Evolutionary conservation across 768 basidiomycete genomes (phyloP).

Genomic region (Mrakia hoshinonis): DNA sequence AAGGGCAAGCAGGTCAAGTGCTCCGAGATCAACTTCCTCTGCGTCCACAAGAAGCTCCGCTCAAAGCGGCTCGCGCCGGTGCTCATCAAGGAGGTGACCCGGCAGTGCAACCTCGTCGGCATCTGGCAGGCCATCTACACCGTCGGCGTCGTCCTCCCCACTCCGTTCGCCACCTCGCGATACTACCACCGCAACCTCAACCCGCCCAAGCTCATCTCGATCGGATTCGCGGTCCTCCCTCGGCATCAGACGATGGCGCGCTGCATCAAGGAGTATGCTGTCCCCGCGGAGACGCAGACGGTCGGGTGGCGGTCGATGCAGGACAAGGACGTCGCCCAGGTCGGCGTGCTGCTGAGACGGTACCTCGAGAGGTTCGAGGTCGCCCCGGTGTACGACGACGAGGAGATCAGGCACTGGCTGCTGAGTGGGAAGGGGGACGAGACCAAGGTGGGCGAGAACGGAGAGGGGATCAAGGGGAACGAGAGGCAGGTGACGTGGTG

Average conservation of each 20-base stretch:
- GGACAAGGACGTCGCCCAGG: slow-evolving; percentile 61
- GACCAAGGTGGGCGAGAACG: slow-evolving; percentile 47
- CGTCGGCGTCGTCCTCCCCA: slow-evolving; percentile 83
- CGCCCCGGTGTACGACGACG: slow-evolving; percentile 60
- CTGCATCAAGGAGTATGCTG: slow-evolving; percentile 67
- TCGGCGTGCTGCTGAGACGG: slow-evolving; percentile 59
- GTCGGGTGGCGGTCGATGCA: slow-evolving; percentile 80
- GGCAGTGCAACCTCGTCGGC: slow-evolving; percentile 77
- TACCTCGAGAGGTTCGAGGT: slow-evolving; percentile 84
- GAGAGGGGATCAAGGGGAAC: slow-evolving; percentile 10
- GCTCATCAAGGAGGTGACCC: slow-evolving; percentile 92
- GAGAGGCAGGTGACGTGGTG: slow-evolving; percentile 56
- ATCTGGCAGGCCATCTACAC: slow-evolving; percentile 98
- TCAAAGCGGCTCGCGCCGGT: slow-evolving; percentile 91
- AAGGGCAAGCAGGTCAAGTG: slow-evolving; percentile 47
- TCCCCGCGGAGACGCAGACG: slow-evolving; percentile 44
- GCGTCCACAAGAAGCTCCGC: slow-evolving; percentile 93
- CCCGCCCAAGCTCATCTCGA: slow-evolving; percentile 80
- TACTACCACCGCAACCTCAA: slow-evolving; percentile 90
- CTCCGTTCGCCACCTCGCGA: slow-evolving; percentile 71
- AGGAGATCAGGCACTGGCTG: slow-evolving; percentile 79
- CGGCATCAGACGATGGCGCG: slow-evolving; percentile 83
- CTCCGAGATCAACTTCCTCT: slow-evolving; percentile 94
- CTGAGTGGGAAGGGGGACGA: slow-evolving; percentile 60
- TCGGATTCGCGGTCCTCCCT: slow-evolving; percentile 79